These are phyloP conservation scores for Agaricales sp. DNA, from an alignment of 1,284 basidiomycete genomes.

Conservation along the genomic window DNA sequence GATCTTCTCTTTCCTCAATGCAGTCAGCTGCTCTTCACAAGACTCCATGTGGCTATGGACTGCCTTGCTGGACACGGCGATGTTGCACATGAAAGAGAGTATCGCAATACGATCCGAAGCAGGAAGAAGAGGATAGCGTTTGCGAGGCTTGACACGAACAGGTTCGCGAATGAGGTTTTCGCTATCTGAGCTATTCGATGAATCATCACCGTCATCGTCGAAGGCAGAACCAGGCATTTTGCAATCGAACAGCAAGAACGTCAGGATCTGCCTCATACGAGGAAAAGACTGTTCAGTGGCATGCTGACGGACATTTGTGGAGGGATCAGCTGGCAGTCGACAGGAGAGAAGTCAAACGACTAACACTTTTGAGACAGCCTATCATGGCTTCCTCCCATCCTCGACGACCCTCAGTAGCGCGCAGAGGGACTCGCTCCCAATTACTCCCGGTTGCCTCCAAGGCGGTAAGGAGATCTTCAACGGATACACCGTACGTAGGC, in stretches of 20 bases:
- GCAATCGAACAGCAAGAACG: conserved; percentile 64
- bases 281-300: conserved; percentile 71
- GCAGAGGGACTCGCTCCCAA: conserved; percentile 69
- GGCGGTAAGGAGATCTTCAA: conserved; percentile 47
- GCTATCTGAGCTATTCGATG: conserved; percentile 17
- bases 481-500: conserved; percentile 38
- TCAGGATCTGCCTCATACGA: conserved; percentile 63
- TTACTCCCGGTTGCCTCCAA: conserved; percentile 70
- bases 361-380: conserved; percentile 82
- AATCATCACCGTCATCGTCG: conserved; percentile 17
- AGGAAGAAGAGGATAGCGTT: conserved; percentile 68
- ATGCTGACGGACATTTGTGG: too few species aligned
- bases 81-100: conserved; percentile 80
- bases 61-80: conserved; percentile 83
- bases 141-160: conserved; percentile 41
- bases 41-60: conserved; percentile 86
- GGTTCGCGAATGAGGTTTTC: too few species aligned
- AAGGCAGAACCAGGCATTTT: conserved; percentile 31
- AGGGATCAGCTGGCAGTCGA: too few species aligned
- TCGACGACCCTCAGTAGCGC: conserved; percentile 51
- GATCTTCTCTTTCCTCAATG: conserved; percentile 90
- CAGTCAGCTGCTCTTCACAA: conserved; percentile 83
- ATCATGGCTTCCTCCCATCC: conserved; percentile 84
- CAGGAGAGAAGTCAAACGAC: conserved; percentile 19
- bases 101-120: conserved; percentile 78